A percentile compares a stretch with the other conserved stretches of the same genome.
Conservation (phyloP, 2,329 filamentous ascomycete species). For the Clarireedia sp. region DNA sequence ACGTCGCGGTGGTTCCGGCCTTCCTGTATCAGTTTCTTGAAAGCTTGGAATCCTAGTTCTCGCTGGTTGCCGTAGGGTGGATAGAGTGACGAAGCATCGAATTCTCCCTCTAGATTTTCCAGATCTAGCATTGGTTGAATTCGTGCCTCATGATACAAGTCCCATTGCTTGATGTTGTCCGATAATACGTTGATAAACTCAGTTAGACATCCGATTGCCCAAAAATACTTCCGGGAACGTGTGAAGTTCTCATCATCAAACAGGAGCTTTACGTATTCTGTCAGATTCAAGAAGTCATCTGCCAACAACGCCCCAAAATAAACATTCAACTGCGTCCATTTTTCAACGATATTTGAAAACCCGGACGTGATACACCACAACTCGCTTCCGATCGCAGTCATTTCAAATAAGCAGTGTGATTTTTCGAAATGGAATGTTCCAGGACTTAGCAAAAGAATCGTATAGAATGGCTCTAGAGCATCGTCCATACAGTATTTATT, state of each 20-base stretch:
- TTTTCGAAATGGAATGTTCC: background rate
- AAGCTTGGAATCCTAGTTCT: background rate
- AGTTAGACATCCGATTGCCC: background rate
- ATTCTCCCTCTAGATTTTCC: background rate
- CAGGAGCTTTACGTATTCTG: background rate
- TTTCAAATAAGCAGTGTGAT: background rate
- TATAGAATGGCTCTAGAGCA: background rate
- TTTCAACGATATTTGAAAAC: background rate
- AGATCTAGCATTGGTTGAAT: background rate
- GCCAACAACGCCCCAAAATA: background rate
- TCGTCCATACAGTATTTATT: no score
- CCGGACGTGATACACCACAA: background rate
- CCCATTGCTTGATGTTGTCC: slow-evolving; percentile 5
- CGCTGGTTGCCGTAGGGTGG: background rate
- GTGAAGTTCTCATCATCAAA: slow-evolving; percentile 6
- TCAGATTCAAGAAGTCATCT: background rate
- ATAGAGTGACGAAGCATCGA: background rate
- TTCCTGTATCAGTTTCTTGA: background rate
- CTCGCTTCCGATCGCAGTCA: background rate
- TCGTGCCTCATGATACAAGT: background rate
- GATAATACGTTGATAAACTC: background rate
- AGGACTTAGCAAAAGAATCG: background rate
- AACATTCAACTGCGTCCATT: background rate
- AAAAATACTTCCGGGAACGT: slow-evolving; percentile 2
- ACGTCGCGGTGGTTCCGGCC: background rate